A percentile compares a stretch with the other conserved stretches of the same genome.
phyloP scores from a whole-genome alignment of 352 stramenopile species.

The Globisporangium irregulare region DNA sequence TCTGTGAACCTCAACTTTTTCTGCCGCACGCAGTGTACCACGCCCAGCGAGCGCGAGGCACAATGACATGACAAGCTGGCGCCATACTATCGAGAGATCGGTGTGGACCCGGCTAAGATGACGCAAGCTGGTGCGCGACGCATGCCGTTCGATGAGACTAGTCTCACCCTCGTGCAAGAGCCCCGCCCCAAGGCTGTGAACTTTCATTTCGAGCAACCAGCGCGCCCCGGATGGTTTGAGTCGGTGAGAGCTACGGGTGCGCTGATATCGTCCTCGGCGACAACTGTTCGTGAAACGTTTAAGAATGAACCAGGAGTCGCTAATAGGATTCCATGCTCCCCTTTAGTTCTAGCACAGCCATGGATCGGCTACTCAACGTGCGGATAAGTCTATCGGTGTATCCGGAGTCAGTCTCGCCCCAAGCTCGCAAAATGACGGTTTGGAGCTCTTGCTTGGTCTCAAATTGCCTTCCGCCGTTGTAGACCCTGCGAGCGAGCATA shows the following conservation, averaged over 20 bases:
- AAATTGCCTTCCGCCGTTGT: no score
- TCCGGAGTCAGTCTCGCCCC: no score
- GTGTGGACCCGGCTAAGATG: not conserved
- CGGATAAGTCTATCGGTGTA: no score
- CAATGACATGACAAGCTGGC: slow-evolving; percentile 21
- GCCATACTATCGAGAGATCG: slow-evolving; percentile 14
- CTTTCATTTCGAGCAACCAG: slow-evolving; percentile 63
- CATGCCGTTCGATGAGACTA: slow-evolving; percentile 28
- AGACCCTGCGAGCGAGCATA: no score
- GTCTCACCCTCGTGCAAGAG: slow-evolving; percentile 43
- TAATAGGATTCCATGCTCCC: no score
- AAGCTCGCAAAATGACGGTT: no score
- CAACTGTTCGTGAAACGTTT: slow-evolving; percentile 1
- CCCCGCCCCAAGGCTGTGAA: slow-evolving; percentile 48
- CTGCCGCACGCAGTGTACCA: slow-evolving; percentile 27
- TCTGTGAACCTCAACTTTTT: slow-evolving; percentile 69
- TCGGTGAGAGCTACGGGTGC: slow-evolving; percentile 19
- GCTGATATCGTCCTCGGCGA: not conserved
- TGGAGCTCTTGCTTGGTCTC: no score
- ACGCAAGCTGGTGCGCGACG: slow-evolving; percentile 13
- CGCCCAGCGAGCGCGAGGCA: slow-evolving; percentile 11
- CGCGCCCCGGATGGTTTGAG: slow-evolving; percentile 21
- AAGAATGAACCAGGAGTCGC: no score
- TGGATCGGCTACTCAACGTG: no score
- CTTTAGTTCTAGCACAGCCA: no score